Evolutionary conservation across 441 rosid genomes (phyloP), one percentile per base, ranked within the genome.

Genomic region (Manihot esculenta): DNA sequence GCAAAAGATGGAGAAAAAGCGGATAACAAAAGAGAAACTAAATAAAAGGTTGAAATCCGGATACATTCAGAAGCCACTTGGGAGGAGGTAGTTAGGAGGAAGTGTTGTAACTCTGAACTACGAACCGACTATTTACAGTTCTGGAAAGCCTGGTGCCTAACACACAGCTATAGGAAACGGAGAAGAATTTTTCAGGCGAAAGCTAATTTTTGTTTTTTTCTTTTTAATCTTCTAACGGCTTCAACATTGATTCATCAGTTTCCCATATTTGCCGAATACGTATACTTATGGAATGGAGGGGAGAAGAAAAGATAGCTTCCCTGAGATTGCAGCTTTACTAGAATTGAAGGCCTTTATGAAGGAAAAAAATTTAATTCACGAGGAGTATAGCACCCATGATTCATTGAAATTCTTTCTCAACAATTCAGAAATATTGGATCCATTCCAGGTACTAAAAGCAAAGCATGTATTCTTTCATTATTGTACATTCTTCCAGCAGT

Each of bases 1-100:
- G 78, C 66, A 80, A 66, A 96, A 96, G 84, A 96, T 96, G 99
- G 96, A 93, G 65, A 96, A 93, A 84, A 96, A 96, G 85, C 88
- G 96, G 82, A 96, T 90, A 83, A 87, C 82, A 0, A 86, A 82
- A 74, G 97, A 90, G 84, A 93, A 89, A 79, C 82, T 87, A 48
- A 74, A 74, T 9, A 94, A 89, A 64, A 87, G 98, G 74, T 74
- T 83, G 77, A 88, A 83, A 73, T 70, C 82, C 2, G 98, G 98
- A 54, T 91, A 96, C 77, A 85, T 71, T 77, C 99, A 96, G 82
- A 91, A 86, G 68, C 81, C 97, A 50, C 91, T 96, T 1, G 96
- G 94, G 57, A 63, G 92, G 79, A 94, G 93, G 59, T 61, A 91
- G 79, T 88, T n/a, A n/a, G n/a, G n/a, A 74, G 70, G 70, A 68